Evolutionary conservation across 2,329 filamentous ascomycete genomes (phyloP).

Genomic region (Claviceps sp.): DNA sequence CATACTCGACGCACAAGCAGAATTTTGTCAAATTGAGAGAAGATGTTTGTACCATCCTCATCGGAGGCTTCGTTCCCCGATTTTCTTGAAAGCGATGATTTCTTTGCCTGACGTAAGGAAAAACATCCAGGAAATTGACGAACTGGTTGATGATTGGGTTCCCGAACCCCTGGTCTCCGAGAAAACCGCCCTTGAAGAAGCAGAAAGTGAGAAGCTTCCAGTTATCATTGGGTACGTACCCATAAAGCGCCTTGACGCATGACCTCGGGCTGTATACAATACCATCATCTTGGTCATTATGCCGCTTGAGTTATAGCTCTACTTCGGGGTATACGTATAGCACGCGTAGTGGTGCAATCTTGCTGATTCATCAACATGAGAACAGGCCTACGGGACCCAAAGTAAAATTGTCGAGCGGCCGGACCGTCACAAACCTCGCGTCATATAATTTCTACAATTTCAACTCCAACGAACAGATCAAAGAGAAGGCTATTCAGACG

Average conservation of each 20-base stretch:
- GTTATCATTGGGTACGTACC: slow-evolving; percentile 66
- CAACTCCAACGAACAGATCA: slow-evolving; percentile 79
- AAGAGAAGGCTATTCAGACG: slow-evolving; percentile 88
- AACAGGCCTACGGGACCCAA: slow-evolving; percentile 75
- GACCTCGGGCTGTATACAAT: not conserved
- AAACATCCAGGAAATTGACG: slow-evolving; percentile 64
- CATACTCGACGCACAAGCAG: slow-evolving; percentile 81
- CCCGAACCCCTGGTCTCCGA: slow-evolving; percentile 79
- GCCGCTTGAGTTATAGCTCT: not conserved
- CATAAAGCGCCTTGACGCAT: not conserved
- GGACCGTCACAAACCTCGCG: slow-evolving; percentile 83
- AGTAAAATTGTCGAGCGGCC: slow-evolving; percentile 74
- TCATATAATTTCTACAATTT: slow-evolving; percentile 98
- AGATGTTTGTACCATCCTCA: slow-evolving; percentile 34
- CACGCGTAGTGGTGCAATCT: not conserved
- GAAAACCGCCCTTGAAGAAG: slow-evolving; percentile 60
- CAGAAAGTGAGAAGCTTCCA: slow-evolving; percentile 72
- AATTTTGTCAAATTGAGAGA: slow-evolving; percentile 83
- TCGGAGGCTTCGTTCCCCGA: not conserved
- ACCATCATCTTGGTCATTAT: not conserved
- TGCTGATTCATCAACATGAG: slow-evolving; percentile 5
- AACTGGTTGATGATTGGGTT: slow-evolving; percentile 90
- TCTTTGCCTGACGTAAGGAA: slow-evolving; percentile 1
- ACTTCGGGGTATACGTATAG: not conserved
- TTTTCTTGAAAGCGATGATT: not conserved